Evolutionary conservation across 2,329 filamentous ascomycete species (phyloP), one percentile per base, ranked within the genome.

Genomic region (Curvularia verruculosa): DNA sequence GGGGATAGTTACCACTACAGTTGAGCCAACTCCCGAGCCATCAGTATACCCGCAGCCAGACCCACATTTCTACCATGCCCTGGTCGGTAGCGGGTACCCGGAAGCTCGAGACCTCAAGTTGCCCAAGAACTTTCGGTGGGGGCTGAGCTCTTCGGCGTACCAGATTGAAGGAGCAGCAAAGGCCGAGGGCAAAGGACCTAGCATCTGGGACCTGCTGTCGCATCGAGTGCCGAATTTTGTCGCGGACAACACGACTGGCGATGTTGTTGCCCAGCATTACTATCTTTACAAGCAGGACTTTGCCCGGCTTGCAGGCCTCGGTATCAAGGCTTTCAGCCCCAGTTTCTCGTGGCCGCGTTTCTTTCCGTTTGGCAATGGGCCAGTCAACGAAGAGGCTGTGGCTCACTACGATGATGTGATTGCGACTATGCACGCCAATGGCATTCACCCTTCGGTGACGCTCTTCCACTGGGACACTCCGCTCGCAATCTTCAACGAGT

Each of bases 381-480:
- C 74, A 0, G 71, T 77, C 29, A 78, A 77, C 26, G 65, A 72
- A 51, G 69, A 64, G 18, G 75, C 71, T 3, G 72, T 78, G 5
- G 54, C 62, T 39, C 74, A 76, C 56, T 79, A 79, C 52, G 77
- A 79, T 58, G 75, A 77, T 55, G 74, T 78, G 5, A 75, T 79
- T 24, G 53, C 67, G 10, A 64, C 71, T 37, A 59, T 80, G 60
- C 69, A 76, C 18, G 68, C 66, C 10, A 70, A 73, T 31, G 75
- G 73, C 9, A 71, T 79, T 23, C 67, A 60, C 29, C 74, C 76
- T 3, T 67, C 70, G 4, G 61, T 79, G 3, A 77, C 75, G 36
- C 70, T 79, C 26, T 79, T 79, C 61, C 77, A 79, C 54, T 79
- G 77, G 77, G 77, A 79, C 40, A 79, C 77, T 3, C 77, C 77